Evolutionary conservation across 2,329 filamentous ascomycete genomes (phyloP).

Genomic region (Aspergillus thermomutatus): DNA sequence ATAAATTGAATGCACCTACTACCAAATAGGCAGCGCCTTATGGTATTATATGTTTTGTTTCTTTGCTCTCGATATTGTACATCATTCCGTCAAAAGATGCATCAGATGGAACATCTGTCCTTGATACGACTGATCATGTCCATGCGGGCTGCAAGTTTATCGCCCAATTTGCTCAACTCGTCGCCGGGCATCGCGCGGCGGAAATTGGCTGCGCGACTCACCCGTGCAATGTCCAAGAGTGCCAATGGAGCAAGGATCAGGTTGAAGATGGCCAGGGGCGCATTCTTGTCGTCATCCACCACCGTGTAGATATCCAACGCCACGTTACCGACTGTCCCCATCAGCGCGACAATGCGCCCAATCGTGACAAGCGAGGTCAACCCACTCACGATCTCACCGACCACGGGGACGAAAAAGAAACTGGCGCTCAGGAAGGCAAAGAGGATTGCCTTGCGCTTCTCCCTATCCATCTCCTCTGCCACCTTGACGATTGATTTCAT

Average conservation of each 20-base stretch:
- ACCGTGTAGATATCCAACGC: slow-evolving; percentile 16
- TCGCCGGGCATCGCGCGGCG: background rate
- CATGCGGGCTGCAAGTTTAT: background rate
- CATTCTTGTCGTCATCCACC: slow-evolving; percentile 17
- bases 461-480: slow-evolving; percentile 22
- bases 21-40: too few relatives aligned
- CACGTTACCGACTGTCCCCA: slow-evolving; percentile 5
- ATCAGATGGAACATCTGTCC: background rate
- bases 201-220: slow-evolving; percentile 4
- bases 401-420: slow-evolving; percentile 19
- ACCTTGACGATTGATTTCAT: slow-evolving; percentile 21
- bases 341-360: slow-evolving; percentile 3
- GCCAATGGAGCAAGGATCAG: slow-evolving; percentile 6
- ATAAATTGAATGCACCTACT: too few relatives aligned
- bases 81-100: background rate
- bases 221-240: slow-evolving; percentile 2
- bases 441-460: slow-evolving; percentile 24
- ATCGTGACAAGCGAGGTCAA: background rate
- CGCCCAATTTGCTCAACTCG: background rate
- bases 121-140: background rate
- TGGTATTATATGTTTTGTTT: too few relatives aligned
- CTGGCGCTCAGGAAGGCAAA: slow-evolving; percentile 25
- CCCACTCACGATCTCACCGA: background rate
- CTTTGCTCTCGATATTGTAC: too few relatives aligned
- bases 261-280: slow-evolving; percentile 5